These are phyloP conservation scores for Sporothrix euskadiensis DNA, from an alignment of 2,329 filamentous ascomycete species.

Conservation along the genomic window DNA sequence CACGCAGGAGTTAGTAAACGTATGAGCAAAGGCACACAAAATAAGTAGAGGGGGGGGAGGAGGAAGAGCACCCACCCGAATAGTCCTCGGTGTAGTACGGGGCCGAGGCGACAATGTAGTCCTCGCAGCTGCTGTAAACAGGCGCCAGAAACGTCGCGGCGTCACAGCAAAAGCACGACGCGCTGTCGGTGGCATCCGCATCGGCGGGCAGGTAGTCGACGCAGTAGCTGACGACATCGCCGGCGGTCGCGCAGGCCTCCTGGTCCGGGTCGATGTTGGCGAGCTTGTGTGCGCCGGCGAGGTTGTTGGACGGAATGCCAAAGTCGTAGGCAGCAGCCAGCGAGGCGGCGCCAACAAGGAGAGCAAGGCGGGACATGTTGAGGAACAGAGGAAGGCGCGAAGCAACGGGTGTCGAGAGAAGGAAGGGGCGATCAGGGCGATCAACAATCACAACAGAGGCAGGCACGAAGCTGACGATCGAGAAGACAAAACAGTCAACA, in stretches of 20 bases:
- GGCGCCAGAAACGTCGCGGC: conserved; percentile 25
- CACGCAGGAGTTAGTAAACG: neutral
- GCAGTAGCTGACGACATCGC: conserved; percentile 31
- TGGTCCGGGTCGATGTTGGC: conserved; percentile 23
- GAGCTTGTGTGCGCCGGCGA: neutral
- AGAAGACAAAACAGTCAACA: neutral
- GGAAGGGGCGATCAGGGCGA: neutral
- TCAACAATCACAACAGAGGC: neutral
- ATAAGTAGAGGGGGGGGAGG: too few relatives aligned
- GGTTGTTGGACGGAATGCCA: neutral
- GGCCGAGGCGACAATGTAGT: conserved; percentile 32
- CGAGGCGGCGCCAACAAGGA: conserved; percentile 15
- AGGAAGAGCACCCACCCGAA: neutral
- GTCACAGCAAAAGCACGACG: conserved; percentile 36
- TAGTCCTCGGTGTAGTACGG: conserved; percentile 28
- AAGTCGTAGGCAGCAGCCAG: conserved; percentile 19
- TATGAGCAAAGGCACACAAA: too few relatives aligned
- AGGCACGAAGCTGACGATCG: neutral
- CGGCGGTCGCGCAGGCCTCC: conserved; percentile 32
- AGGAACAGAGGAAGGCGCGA: neutral
- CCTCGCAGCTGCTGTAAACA: conserved; percentile 35
- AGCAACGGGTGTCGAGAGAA: neutral
- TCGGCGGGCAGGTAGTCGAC: conserved; percentile 25
- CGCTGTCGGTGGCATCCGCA: conserved; percentile 22
- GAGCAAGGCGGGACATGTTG: conserved; percentile 17